Evolutionary conservation across 2,329 filamentous ascomycete species (phyloP).

Genomic region (Trichothecium roseum): DNA sequence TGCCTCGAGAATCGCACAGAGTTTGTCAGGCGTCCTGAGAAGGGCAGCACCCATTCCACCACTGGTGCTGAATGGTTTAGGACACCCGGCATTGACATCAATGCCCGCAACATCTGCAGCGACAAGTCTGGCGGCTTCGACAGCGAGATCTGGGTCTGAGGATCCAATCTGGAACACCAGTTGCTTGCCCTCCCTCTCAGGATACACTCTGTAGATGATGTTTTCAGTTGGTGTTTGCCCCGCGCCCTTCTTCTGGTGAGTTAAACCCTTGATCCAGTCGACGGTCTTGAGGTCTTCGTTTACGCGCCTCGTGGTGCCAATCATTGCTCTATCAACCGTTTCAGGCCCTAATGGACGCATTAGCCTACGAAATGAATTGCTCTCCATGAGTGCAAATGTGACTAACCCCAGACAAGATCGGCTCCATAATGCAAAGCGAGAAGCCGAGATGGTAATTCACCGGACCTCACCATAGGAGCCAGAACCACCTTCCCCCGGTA

Average conservation of each 20-base stretch:
- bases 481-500: conserved; percentile 91
- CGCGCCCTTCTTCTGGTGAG: conserved; percentile 53
- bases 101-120: conserved; percentile 86
- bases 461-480: conserved; percentile 96
- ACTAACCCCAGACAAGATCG: conserved; percentile 85
- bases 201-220: conserved; percentile 77
- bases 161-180: conserved; percentile 93
- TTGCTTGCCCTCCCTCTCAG: conserved; percentile 60
- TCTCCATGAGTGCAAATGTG: not conserved
- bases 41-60: conserved; percentile 95
- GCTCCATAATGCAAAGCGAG: conserved; percentile 89
- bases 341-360: conserved; percentile 57
- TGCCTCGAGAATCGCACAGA: conserved; percentile 73
- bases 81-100: conserved; percentile 96
- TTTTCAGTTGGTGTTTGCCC: conserved; percentile 46
- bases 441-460: conserved; percentile 83
- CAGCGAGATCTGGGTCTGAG: conserved; percentile 69
- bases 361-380: not conserved
- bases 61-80: conserved; percentile 88
- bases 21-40: conserved; percentile 70
- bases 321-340: conserved; percentile 84
- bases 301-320: conserved; percentile 69
- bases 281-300: conserved; percentile 71
- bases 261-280: conserved; percentile 72
- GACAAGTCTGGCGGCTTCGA: conserved; percentile 73